Evolutionary conservation across 148 eudicot genomes (phyloP).

Genomic region (Salicornia ramosissima): DNA sequence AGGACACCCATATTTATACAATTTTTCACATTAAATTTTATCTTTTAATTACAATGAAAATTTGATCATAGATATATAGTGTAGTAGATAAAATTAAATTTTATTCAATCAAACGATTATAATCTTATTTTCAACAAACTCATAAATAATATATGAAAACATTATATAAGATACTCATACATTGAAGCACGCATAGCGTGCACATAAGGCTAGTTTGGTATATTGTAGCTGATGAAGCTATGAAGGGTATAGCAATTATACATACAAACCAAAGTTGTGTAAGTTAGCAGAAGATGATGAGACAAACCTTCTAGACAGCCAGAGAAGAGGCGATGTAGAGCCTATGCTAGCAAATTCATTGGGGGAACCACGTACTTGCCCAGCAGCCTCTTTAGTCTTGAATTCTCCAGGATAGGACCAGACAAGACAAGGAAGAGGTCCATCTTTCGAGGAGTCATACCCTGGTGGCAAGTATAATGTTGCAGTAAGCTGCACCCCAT

Average conservation of each 20-base stretch:
- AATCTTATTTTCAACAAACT: no score
- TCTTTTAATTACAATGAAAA: no score
- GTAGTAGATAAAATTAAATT: no score
- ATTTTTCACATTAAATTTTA: no score
- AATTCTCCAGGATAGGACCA: conserved; percentile 99
- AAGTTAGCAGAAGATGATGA: conserved; percentile 1
- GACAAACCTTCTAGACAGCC: conserved; percentile 74
- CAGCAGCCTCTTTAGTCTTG: conserved; percentile 92
- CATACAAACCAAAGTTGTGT: conserved; percentile 2
- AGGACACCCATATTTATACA: no score
- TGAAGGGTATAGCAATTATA: neutral
- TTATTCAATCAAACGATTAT: no score
- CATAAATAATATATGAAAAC: no score
- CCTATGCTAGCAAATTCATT: conserved; percentile 96
- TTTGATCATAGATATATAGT: no score
- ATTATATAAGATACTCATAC: no score
- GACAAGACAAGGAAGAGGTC: conserved; percentile 88
- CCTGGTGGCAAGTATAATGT: conserved; percentile 91
- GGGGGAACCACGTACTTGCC: conserved; percentile 98
- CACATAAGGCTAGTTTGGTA: no score
- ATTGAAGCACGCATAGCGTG: no score
- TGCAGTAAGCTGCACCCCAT: conserved; percentile 96
- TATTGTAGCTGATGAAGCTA: conserved; percentile 1
- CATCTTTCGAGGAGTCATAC: conserved; percentile 74
- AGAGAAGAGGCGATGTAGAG: conserved; percentile 85